Evolutionary conservation across 2,329 filamentous ascomycete species (phyloP).

Genomic region (Colletotrichum sp.): DNA sequence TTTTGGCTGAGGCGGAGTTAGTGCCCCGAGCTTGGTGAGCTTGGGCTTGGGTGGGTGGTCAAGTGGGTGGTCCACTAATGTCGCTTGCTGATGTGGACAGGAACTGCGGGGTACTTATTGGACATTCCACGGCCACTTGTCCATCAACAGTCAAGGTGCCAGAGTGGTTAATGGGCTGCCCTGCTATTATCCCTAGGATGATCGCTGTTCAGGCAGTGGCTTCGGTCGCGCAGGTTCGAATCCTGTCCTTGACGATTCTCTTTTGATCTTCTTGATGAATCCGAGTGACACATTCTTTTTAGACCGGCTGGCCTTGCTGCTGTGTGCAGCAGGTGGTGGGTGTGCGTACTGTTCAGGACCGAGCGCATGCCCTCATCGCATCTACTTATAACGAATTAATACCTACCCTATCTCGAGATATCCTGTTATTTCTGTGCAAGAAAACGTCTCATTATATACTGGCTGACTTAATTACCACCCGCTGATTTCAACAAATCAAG

Average conservation of each 20-base stretch:
- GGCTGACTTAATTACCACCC: not conserved
- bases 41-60: too few relatives aligned
- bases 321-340: not conserved
- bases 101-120: not conserved
- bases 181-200: not conserved
- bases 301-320: not conserved
- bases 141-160: not conserved
- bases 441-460: not conserved
- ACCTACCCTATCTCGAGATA: not conserved
- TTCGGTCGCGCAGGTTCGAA: constrained; percentile 11
- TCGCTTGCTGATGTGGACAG: not conserved
- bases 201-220: constrained; percentile 1
- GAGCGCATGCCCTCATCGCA: not conserved
- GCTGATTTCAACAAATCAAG: not conserved
- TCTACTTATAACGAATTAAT: not conserved
- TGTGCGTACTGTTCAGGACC: not conserved
- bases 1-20: not conserved
- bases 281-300: not conserved
- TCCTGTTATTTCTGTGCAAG: not conserved
- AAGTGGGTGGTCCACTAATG: not conserved
- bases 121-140: accelerated
- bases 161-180: constrained; percentile 14
- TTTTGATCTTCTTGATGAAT: not conserved
- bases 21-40: not conserved
- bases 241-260: not conserved